These are phyloP conservation scores for Backusella sp. DNA, from an alignment of 192 early-diverging fungal genomes.

Conservation along the genomic window DNA sequence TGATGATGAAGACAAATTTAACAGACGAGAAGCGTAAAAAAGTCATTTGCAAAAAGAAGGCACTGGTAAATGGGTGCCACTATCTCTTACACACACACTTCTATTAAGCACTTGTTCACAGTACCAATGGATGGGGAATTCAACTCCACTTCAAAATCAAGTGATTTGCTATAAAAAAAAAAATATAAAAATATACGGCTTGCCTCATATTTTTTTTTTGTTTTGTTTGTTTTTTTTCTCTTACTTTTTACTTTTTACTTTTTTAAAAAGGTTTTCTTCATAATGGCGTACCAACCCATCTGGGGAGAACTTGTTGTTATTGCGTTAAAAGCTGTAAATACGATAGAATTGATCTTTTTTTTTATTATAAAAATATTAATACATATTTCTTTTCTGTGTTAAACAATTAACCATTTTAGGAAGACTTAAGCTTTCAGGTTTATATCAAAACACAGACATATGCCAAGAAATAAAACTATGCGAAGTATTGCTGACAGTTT, in stretches of 20 bases:
- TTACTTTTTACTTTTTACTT: background rate
- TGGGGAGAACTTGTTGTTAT: conserved; percentile 37
- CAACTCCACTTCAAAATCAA: background rate
- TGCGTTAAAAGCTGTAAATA: conserved; percentile 39
- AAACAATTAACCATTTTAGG: background rate
- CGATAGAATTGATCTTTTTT: background rate
- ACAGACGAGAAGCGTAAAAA: no score
- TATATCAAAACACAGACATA: background rate
- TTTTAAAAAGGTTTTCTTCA: background rate
- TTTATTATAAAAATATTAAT: no score
- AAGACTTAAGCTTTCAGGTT: conserved; percentile 3
- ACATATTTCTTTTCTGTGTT: background rate
- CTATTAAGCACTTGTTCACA: no score
- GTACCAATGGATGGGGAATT: background rate
- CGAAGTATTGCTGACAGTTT: background rate
- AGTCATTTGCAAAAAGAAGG: no score
- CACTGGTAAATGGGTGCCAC: no score
- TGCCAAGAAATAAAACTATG: background rate
- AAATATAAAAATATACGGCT: background rate
- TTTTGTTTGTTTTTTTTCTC: background rate
- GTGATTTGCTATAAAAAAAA: background rate
- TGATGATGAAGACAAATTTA: no score
- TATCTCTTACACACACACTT: no score
- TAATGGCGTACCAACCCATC: conserved; percentile 5
- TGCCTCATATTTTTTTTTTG: background rate